A percentile compares a stretch with the other conserved stretches of the same genome.
These are phyloP conservation scores for Trametes elegans DNA, from an alignment of 768 basidiomycete genomes.

Conservation along the genomic window DNA sequence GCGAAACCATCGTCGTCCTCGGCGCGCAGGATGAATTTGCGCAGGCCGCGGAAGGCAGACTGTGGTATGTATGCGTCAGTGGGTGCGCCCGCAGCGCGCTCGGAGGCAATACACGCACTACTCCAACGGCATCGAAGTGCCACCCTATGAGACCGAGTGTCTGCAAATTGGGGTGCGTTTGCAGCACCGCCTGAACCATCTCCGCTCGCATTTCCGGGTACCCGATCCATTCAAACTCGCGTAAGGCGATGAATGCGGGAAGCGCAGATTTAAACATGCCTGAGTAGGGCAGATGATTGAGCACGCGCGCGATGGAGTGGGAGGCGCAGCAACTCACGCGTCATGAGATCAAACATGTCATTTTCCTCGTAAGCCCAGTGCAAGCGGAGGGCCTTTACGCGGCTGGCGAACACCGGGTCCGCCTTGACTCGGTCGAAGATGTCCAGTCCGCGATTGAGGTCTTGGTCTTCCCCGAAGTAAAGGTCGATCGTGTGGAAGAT, in stretches of 20 bases:
- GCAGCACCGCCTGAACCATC: slow-evolving; percentile 57
- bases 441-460: slow-evolving; percentile 57
- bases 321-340: slow-evolving; percentile 36
- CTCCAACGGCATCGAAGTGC: slow-evolving; percentile 72
- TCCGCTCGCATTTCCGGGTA: slow-evolving; percentile 70
- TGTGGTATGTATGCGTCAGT: not conserved
- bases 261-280: slow-evolving; percentile 63
- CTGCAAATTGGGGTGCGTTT: slow-evolving; percentile 51
- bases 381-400: slow-evolving; percentile 56
- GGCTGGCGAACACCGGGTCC: slow-evolving; percentile 58
- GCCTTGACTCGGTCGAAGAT: slow-evolving; percentile 65
- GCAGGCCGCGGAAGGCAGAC: slow-evolving; percentile 56
- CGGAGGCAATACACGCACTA: slow-evolving; percentile 24
- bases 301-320: not conserved
- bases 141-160: slow-evolving; percentile 66
- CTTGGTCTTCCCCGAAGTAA: slow-evolving; percentile 60
- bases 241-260: slow-evolving; percentile 57
- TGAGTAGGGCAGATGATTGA: slow-evolving; percentile 19
- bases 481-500: slow-evolving; percentile 69
- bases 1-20: slow-evolving; percentile 73
- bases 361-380: slow-evolving; percentile 73
- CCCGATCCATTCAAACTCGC: slow-evolving; percentile 76
- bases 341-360: slow-evolving; percentile 62
- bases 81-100: too few relatives aligned
- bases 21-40: slow-evolving; percentile 65